These are phyloP conservation scores for Nemania diffusa DNA, from an alignment of 2,329 filamentous ascomycete species.

Conservation along the genomic window DNA sequence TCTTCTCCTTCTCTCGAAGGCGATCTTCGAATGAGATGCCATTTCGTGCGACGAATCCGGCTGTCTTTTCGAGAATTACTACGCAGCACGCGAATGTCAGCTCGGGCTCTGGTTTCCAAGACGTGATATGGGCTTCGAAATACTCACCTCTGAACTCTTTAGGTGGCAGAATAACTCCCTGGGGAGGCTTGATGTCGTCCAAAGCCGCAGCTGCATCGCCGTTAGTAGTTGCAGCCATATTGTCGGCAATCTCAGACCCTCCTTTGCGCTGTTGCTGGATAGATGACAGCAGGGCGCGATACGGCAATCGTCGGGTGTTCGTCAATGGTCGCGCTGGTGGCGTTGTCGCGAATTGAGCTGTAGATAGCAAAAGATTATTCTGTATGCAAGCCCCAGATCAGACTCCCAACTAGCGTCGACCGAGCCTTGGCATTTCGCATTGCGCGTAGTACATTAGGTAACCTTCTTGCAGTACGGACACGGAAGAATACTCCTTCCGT, in stretches of 20 bases:
- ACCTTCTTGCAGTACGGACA: not conserved
- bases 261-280: constrained; percentile 37
- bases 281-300: not conserved
- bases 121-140: not conserved
- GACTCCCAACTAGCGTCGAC: constrained; percentile 16
- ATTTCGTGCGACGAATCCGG: constrained; percentile 83
- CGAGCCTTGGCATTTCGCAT: constrained; percentile 15
- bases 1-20: constrained; percentile 84
- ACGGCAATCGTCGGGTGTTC: constrained; percentile 11
- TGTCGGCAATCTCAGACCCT: constrained; percentile 45
- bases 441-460: not conserved
- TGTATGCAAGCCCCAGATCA: constrained; percentile 22
- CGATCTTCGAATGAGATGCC: constrained; percentile 79
- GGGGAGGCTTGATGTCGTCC: constrained; percentile 79
- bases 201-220: constrained; percentile 64
- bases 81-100: constrained; percentile 21
- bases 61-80: constrained; percentile 86
- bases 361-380: constrained; percentile 27
- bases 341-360: constrained; percentile 42
- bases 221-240: constrained; percentile 59
- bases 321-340: constrained; percentile 32
- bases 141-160: constrained; percentile 77
- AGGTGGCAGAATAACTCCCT: constrained; percentile 87
- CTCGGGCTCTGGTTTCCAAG: not conserved
- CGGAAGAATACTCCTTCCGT: constrained; percentile 18